Base-by-base conservation (phyloP, 1,284 basidiomycete species). In the Leccinum fuscescens region DNA sequence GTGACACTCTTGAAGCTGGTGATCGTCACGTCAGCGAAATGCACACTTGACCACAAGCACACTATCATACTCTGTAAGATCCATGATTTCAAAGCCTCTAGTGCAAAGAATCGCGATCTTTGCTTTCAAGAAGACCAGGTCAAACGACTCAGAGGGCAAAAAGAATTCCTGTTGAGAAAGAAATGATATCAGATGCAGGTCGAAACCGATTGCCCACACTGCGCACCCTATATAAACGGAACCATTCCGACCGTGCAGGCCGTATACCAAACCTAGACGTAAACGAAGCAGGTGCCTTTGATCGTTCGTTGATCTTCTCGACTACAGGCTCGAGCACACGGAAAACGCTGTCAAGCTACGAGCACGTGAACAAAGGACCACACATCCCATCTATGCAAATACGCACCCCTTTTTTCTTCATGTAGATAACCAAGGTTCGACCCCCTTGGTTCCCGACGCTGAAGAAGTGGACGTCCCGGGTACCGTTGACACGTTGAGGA, bases 81-180 rank as follows among this genome's bases (percentile, higher is more conserved):
- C 92, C 92, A 98, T 97, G 68, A 98, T 96, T 77, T 96, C 93
- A 69, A 98, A 96, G n/a, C 93, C 94, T 69, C 92, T 94, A 2
- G 90, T 85, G 67, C 94, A 96, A 33, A 96, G 83, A 60, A 99
- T 91, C 5, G 93, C 94, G 61, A 99, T 88, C 76, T 90, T 93
- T 29, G 91, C 88, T 72, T 93, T 93, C 62, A 97, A 80, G 80
- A 98, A 98, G 67, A 95, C 88, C 54, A 98, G 80, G 67, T 92
- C 90, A 64, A 86, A 91, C 0, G 29, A 29, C 69, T 96, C 94
- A 0, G 90, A 93, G 0, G 93, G 90, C 53, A 97, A 79, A 81
- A 93, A 94, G 78, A 98, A 98, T 72, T 95, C 93, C 83, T 86
- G 63, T 39, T 3, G 22, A 11, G 22, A 54, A 56, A 27, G 27